Evolutionary conservation across 257 asterid genomes (phyloP), one percentile per base, ranked within the genome.

Genomic region (Solanum ahanhuiri): DNA sequence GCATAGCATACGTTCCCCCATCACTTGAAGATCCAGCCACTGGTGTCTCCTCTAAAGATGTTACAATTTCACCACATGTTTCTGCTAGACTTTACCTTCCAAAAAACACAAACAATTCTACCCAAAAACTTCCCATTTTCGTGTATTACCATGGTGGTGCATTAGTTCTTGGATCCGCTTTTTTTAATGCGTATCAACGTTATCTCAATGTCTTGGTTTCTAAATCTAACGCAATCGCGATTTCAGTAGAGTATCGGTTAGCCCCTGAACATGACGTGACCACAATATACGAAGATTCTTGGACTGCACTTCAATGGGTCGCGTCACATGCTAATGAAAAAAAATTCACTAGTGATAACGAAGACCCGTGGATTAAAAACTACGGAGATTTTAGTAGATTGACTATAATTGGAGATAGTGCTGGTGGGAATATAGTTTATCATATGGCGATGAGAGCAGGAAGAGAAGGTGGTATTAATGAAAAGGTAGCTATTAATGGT

Each of bases 121-220:
- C 34, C 33, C 81, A 86, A 75, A 92, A 91, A 20, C 88, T 91
- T 25, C 91, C 93, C n/a, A 64, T 92, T 11, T 57, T 91, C 3
- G 87, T 92, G 14, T 90, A 91, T 79, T 85, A 89, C 77, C 95
- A 92, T 14, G 95, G 95, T n/a, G 95, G 93, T 2, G 93, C 83
- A 6, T 87, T 92, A 83, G 51, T 88, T 35, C 31, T 89, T n/a
- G 77, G 85, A 87, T 75, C 93, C 6, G 93, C 95, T 4, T 87
- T 91, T 2, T 73, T 88, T 17, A 18, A 92, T 0, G 17, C 1
- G 17, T 89, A 89, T 85, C 95, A 90, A 1, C 70, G 83, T 17
- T 88, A 87, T 83, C 45, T 90, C 15, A 86, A 71, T 33, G 4
- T 57, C 2, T 31, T 90, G 2, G 86, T 54, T 1, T 88, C 88